These are phyloP conservation scores for Eucalyptus camaldulensis DNA, from an alignment of 345 rosid genomes.

Conservation along the genomic window DNA sequence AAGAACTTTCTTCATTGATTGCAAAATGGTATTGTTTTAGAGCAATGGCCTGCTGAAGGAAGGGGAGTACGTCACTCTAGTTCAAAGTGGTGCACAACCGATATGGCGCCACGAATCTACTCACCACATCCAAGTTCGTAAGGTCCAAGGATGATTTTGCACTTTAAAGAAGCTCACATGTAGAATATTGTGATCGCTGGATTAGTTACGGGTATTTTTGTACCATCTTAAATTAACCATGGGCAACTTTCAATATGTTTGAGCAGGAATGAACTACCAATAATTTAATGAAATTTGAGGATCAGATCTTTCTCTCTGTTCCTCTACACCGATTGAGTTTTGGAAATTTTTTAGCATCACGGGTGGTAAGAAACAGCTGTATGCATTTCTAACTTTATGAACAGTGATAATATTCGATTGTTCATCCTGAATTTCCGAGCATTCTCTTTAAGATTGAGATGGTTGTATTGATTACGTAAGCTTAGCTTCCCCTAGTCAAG, in stretches of 20 bases:
- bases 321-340: not conserved
- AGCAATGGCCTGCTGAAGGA: conserved; percentile 47
- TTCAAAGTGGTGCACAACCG: conserved; percentile 93
- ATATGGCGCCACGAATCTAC: conserved; percentile 93
- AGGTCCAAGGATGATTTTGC: conserved; percentile 43
- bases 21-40: conserved; percentile 12
- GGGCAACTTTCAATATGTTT: not conserved
- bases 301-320: not conserved
- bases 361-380: not conserved
- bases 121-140: conserved; percentile 91
- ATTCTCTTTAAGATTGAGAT: not conserved
- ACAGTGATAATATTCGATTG: not conserved
- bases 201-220: not conserved
- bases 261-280: not conserved
- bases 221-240: not conserved
- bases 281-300: not conserved
- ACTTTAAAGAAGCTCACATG: not conserved
- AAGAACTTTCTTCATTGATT: not conserved
- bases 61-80: conserved; percentile 75
- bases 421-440: not conserved
- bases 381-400: not conserved
- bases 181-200: not conserved
- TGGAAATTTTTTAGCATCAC: not conserved
- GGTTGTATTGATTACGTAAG: not conserved
- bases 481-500: not conserved